These are phyloP conservation scores for Nymphaea colorata DNA, from an alignment of 164 flowering plant species.

Conservation along the genomic window DNA sequence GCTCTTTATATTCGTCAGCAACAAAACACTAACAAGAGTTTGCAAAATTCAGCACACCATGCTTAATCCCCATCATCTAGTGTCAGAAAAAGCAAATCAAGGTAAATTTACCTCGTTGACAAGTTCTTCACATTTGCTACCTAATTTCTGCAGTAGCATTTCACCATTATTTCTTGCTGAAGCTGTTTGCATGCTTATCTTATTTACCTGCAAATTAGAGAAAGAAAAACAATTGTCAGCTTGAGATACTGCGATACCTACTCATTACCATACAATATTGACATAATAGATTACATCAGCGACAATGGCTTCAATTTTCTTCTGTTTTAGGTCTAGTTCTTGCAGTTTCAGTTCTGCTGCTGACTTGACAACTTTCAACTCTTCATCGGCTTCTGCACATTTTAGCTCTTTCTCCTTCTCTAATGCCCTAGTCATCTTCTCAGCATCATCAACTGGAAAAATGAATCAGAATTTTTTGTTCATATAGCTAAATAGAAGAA, in stretches of 20 bases:
- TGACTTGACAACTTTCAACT: slow-evolving; percentile 37
- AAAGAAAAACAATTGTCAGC: background rate
- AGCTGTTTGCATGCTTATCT: slow-evolving; percentile 23
- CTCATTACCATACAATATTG: no score
- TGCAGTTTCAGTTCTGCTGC: slow-evolving; percentile 47
- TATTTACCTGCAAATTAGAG: slow-evolving; percentile 37
- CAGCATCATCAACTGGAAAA: slow-evolving; percentile 45
- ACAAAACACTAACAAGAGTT: no score
- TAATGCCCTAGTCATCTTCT: slow-evolving; percentile 38
- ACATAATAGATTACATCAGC: slow-evolving; percentile 36
- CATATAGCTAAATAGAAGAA: background rate
- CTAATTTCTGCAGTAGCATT: slow-evolving; percentile 31
- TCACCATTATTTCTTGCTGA: slow-evolving; percentile 40
- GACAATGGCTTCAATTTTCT: slow-evolving; percentile 43
- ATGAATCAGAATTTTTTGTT: background rate
- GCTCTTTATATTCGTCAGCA: no score
- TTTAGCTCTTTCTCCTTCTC: slow-evolving; percentile 50
- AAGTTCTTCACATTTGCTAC: slow-evolving; percentile 35
- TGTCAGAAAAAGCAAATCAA: background rate
- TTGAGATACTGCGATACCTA: no score
- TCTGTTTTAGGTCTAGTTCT: slow-evolving; percentile 38
- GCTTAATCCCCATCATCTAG: background rate
- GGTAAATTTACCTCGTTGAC: slow-evolving; percentile 30
- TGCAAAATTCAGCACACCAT: background rate
- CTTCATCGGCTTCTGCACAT: slow-evolving; percentile 38